Evolutionary conservation across 345 rosid genomes (phyloP), one percentile per base, ranked within the genome.

Genomic region (Atalantia buxifolia): DNA sequence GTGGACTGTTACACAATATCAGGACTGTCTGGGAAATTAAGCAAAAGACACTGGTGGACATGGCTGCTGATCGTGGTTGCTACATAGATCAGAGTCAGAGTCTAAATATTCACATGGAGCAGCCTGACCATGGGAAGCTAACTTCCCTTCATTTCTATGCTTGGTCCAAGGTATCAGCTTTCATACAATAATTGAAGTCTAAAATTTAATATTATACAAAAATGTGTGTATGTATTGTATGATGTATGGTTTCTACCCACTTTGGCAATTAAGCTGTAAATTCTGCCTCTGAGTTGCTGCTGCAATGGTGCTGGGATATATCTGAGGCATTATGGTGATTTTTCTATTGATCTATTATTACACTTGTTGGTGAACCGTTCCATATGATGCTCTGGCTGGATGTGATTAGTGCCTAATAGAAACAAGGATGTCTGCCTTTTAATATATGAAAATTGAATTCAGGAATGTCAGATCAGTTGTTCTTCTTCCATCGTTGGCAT

Each of bases 1-100:
- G 1, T 28, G 24, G 59, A 27, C 19, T 16, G 59, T 48, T 2
- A 12, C 81, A 62, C 75, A 69, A 19, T 35, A 48, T 71, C 79
- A 94, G 97, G 92, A 94, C 94, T 60, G 98, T 94, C 5, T 92
- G 97, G 96, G 98, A 92, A 89, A 94, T 92, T 85, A 94, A 88
- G 87, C 98, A 94, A 80, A 94, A 81, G 89, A 91, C 89, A 4
- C 67, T 92, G 83, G 97, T 91, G 9, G 98, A 93, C 48, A 92
- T 93, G 98, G 94, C 94, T 30, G 92, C 81, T 60, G 93, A 92
- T 84, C 96, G 94, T 79, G 98, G 98, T 53, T 91, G 95, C 84
- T 95, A 82, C 75, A 91, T 93, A 70, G 97, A 95, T 74, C 98
- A 93, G 86, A 95, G 98, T 66, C 98, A 93, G 77, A 95, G 98